Evolutionary conservation across 163 green algal genomes (phyloP).

Genomic region (Prototheca stagnorum): DNA sequence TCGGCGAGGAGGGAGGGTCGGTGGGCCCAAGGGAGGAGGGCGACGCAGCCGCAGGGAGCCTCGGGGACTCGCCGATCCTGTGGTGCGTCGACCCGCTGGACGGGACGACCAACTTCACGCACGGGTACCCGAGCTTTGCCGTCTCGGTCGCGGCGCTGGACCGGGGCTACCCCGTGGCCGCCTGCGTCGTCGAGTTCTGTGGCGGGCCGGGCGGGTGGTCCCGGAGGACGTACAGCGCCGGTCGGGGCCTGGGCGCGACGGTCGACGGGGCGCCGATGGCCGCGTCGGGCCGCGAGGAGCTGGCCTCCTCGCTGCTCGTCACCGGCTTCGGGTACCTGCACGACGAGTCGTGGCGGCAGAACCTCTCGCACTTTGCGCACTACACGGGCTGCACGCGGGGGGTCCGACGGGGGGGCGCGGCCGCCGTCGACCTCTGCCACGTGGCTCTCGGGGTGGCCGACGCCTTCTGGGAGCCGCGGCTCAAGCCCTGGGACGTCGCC

Average conservation of each 20-base stretch:
- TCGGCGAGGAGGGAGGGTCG: slow-evolving; percentile 79
- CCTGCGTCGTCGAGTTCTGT: slow-evolving; percentile 41
- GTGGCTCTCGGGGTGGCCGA: slow-evolving; percentile 61
- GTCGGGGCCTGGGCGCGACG: slow-evolving; percentile 35
- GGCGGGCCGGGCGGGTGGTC: slow-evolving; percentile 35
- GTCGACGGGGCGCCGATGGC: slow-evolving; percentile 54
- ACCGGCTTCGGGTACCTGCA: slow-evolving; percentile 75
- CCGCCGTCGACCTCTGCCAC: slow-evolving; percentile 79
- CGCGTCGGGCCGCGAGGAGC: slow-evolving; percentile 26
- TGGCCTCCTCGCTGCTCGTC: slow-evolving; percentile 46
- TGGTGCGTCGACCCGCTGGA: slow-evolving; percentile 84
- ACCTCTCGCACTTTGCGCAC: slow-evolving; percentile 41
- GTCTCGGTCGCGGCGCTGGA: slow-evolving; percentile 61
- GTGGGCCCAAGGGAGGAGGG: too few species aligned
- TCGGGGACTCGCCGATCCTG: slow-evolving; percentile 46
- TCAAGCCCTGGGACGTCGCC: slow-evolving; percentile 63
- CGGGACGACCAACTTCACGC: slow-evolving; percentile 86
- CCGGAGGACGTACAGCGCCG: slow-evolving; percentile 50
- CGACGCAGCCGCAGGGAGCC: too few species aligned
- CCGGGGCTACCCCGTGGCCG: slow-evolving; percentile 48
- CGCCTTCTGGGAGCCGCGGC: slow-evolving; percentile 61
- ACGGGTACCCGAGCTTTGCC: slow-evolving; percentile 71
- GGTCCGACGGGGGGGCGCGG: slow-evolving; percentile 68
- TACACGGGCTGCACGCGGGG: slow-evolving; percentile 49
- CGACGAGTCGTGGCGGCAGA: slow-evolving; percentile 42